Evolutionary conservation across 2,329 filamentous ascomycete species (phyloP).

Genomic region (Colletotrichum sp.): DNA sequence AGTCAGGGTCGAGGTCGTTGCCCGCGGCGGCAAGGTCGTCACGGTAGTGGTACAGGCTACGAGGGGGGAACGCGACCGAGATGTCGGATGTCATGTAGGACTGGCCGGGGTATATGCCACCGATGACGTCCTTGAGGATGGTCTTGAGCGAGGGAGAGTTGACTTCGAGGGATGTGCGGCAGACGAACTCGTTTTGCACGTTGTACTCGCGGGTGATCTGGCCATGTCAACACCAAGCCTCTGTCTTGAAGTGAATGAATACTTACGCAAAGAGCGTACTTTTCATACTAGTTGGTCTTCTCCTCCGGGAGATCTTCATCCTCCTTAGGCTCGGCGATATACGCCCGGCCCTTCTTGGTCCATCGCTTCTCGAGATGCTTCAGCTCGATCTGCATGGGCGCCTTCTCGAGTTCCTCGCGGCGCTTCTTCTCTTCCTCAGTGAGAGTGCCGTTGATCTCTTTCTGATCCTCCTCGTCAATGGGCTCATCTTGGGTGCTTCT

Average conservation of each 20-base stretch:
- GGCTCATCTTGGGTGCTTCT: not conserved
- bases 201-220: slow-evolving; percentile 26
- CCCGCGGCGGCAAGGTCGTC: slow-evolving; percentile 27
- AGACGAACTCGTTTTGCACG: slow-evolving; percentile 17
- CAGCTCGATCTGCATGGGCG: slow-evolving; percentile 31
- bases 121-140: slow-evolving; percentile 26
- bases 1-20: slow-evolving; percentile 23
- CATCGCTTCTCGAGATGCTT: slow-evolving; percentile 37
- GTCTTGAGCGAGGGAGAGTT: slow-evolving; percentile 29
- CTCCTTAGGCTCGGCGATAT: slow-evolving; percentile 33
- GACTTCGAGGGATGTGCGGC: slow-evolving; percentile 22
- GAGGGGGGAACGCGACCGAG: slow-evolving; percentile 27
- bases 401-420: slow-evolving; percentile 28
- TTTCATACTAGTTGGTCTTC: slow-evolving; percentile 33
- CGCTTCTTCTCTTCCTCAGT: slow-evolving; percentile 26
- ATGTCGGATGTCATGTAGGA: slow-evolving; percentile 27
- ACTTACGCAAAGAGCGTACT: slow-evolving; percentile 32
- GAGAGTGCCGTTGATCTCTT: slow-evolving; percentile 16
- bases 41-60: slow-evolving; percentile 31
- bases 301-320: slow-evolving; percentile 30
- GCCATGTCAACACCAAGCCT: not conserved
- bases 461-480: slow-evolving; percentile 23
- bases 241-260: not conserved
- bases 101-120: slow-evolving; percentile 27
- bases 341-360: slow-evolving; percentile 30